These are phyloP conservation scores for Cordyceps militaris DNA, from an alignment of 2,329 filamentous ascomycete species.

Conservation along the genomic window DNA sequence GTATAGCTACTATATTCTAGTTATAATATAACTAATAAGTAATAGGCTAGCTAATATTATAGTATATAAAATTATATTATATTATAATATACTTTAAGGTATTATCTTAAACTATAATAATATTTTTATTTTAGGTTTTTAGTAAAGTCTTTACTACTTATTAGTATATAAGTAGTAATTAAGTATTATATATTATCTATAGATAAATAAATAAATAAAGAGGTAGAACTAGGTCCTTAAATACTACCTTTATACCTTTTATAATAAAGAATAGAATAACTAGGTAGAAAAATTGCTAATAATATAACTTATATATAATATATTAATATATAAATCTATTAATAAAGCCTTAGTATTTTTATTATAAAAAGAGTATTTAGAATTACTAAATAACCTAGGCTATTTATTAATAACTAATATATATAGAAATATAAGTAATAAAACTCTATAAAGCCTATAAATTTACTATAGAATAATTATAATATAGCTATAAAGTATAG, in stretches of 20 bases:
- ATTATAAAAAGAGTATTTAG: constrained; percentile 17
- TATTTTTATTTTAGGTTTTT: constrained; percentile 2
- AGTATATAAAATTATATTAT: constrained; percentile 15
- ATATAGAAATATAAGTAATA: constrained; percentile 8
- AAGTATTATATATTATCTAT: constrained; percentile 2
- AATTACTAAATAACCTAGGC: constrained; percentile 13
- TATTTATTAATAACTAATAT: constrained; percentile 18
- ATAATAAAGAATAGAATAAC: neutral
- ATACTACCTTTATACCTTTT: constrained; percentile 14
- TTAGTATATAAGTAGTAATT: too few relatives aligned
- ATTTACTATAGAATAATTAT: constrained; percentile 22
- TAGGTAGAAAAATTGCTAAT: neutral
- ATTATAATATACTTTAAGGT: constrained; percentile 8
- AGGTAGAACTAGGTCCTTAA: neutral
- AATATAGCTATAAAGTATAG: neutral
- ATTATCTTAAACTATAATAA: constrained; percentile 20
- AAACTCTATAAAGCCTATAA: neutral
- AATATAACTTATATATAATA: neutral
- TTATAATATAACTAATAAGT: constrained; percentile 15
- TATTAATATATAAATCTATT: neutral
- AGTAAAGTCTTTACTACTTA: too few relatives aligned
- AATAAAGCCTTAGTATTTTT: constrained; percentile 14
- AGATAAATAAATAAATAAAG: neutral
- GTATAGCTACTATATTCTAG: neutral
- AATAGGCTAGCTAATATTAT: constrained; percentile 18